phyloP scores from a whole-genome alignment of 179 eudicot genomes.

The Silene noctiflora region DNA sequence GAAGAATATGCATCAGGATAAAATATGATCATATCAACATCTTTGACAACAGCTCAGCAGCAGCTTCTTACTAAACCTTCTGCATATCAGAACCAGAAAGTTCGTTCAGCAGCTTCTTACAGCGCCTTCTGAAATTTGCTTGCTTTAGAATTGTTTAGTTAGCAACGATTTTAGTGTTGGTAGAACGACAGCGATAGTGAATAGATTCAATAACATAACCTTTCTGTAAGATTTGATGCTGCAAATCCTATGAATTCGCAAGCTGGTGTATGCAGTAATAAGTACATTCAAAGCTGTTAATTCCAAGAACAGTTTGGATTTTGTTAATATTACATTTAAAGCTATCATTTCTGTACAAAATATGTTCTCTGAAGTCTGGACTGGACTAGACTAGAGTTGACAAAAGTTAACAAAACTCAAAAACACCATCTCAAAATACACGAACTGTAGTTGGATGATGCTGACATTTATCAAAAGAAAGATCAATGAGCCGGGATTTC shows the following conservation, averaged over 20 bases:
- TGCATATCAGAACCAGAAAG: neutral
- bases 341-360: neutral
- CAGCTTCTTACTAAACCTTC: neutral
- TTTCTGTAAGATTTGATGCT: neutral
- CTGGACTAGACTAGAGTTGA: neutral
- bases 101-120: neutral
- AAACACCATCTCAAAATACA: too few species aligned
- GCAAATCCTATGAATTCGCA: neutral
- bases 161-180: too few species aligned
- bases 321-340: neutral
- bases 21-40: constrained; percentile 7
- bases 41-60: neutral
- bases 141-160: too few species aligned
- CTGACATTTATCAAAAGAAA: neutral
- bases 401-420: neutral
- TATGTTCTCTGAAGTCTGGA: neutral
- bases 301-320: neutral
- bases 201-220: neutral
- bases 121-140: neutral
- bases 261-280: too few species aligned
- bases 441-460: neutral
- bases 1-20: neutral
- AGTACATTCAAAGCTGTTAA: too few species aligned
- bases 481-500: too few species aligned
- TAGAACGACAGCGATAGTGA: neutral